Base-by-base conservation (phyloP, 441 rosid species). In the Euphorbia corollata region DNA sequence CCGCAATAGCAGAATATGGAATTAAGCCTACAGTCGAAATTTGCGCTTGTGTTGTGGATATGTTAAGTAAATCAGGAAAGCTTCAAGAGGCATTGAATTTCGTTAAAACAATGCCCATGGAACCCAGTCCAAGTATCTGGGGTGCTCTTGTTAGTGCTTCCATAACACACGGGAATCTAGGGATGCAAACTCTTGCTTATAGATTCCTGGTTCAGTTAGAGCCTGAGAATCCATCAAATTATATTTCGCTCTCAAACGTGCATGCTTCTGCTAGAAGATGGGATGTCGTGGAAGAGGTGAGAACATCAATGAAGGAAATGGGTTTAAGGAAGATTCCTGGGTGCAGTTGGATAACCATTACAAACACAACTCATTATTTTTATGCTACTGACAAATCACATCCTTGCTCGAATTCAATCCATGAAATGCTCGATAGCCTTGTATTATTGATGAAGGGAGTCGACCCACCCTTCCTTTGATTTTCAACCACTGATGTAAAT, bases 81-180 rank as follows among this genome's bases (percentile, higher is more conserved):
- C 83, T 82, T 60, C 80, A 75, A 59, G 71, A 15, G 23, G 90
- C 92, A 48, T 72, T 88, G 12, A 78, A 76, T 10, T 88, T 85
- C 65, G 81, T 86, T 61, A 77, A 65, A 57, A 67, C 64, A 36
- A 88, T 88, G 90, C 85, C 82, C 8, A 66, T 79, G 69, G 81
- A 77, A 76, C 82, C 92, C 18, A 76, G 83, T 59, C 84, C 92
- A 15, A 86, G 90, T 50, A 74, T 83, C 24, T 88, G 90, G 91
- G 92, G 90, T 3, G 86, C 92, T 71, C 84, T 86, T 70, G 74
- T 85, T 36, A 81, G 77, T 78, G 88, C 88, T 61, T 80, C 88
- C 18, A 65, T 77, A 50, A 57, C 81, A 73, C 90, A 86, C 50
- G 92, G 87, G 74, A 86, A 85, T 73, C 48, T 51, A 13, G 74